Conservation (phyloP, 2,329 filamentous ascomycete genomes). For the Cytospora schulzeri region DNA sequence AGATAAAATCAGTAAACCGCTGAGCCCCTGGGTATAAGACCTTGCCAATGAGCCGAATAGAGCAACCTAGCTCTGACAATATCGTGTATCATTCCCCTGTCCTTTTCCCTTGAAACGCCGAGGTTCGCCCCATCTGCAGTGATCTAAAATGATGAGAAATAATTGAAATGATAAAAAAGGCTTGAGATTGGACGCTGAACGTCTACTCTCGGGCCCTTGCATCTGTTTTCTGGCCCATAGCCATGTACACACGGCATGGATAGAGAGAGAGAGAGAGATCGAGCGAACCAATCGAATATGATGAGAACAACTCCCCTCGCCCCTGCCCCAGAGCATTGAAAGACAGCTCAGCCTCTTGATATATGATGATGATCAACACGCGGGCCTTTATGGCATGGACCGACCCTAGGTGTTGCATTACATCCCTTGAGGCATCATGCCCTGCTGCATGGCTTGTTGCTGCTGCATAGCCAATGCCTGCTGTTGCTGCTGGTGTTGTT, state of each 20-base stretch:
- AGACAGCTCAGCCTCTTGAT: background rate
- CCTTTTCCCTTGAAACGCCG: constrained; percentile 19
- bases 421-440: constrained; percentile 58
- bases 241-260: background rate
- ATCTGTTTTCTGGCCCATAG: background rate
- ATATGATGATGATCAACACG: background rate
- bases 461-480: constrained; percentile 39
- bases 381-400: background rate
- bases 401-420: constrained; percentile 34
- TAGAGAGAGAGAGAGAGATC: background rate
- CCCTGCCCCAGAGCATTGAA: background rate
- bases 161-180: background rate
- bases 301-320: background rate
- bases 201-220: background rate
- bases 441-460: constrained; percentile 44
- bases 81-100: constrained; percentile 15
- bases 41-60: constrained; percentile 17
- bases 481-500: constrained; percentile 29
- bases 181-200: background rate
- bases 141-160: background rate
- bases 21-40: constrained; percentile 25
- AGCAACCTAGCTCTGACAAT: constrained; percentile 15
- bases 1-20: constrained; percentile 7
- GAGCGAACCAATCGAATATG: background rate
- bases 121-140: constrained; percentile 1